Conservation (phyloP, 805 yeast genomes). For the Ogataea neopini region DNA sequence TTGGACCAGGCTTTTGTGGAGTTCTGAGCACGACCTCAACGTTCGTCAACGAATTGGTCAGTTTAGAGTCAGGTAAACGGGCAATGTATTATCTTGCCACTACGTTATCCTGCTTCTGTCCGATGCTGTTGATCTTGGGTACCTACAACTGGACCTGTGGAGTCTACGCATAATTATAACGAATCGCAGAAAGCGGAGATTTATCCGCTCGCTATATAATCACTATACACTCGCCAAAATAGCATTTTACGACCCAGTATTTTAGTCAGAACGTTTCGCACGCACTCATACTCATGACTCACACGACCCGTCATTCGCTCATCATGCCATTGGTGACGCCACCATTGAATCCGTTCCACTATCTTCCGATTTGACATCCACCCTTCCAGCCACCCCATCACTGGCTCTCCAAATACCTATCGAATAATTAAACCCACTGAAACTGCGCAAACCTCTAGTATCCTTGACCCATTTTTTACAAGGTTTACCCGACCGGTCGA, state of each 20-base stretch:
- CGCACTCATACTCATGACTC: not conserved
- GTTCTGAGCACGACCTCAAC: conserved; percentile 60
- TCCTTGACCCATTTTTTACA: conserved; percentile 20
- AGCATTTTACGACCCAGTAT: too few species aligned
- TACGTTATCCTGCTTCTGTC: conserved; percentile 46
- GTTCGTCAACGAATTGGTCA: conserved; percentile 64
- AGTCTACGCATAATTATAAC: conserved; percentile 15
- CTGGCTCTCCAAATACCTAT: conserved; percentile 26
- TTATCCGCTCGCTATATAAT: not conserved
- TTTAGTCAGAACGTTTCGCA: too few species aligned
- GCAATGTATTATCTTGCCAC: conserved; percentile 54
- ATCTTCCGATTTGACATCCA: conserved; percentile 5
- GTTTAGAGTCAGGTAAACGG: conserved; percentile 28
- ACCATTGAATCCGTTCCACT: conserved; percentile 6
- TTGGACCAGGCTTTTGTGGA: conserved; percentile 34
- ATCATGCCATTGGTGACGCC: not conserved
- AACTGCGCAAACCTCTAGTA: conserved; percentile 25
- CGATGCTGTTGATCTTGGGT: conserved; percentile 64
- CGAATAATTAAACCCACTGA: conserved; percentile 30
- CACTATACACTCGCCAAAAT: too few species aligned
- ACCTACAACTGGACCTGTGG: conserved; percentile 64
- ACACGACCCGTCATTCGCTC: not conserved
- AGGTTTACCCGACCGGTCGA: conserved; percentile 28
- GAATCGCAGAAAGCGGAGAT: too few species aligned
- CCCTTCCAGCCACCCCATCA: conserved; percentile 7